phyloP scores from a whole-genome alignment of 345 rosid species.

The Clausena lansium region DNA sequence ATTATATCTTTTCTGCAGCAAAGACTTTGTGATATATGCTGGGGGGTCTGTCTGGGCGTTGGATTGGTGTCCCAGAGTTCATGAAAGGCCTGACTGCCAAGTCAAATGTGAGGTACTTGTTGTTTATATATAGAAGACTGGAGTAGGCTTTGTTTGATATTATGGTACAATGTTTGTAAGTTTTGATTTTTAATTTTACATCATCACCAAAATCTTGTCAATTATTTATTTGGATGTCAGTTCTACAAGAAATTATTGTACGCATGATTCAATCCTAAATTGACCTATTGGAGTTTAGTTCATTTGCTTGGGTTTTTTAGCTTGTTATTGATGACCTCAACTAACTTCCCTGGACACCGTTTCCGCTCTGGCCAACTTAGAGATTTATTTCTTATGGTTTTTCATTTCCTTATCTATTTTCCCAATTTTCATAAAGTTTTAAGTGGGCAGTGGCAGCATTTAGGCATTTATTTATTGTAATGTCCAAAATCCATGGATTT shows the following conservation, averaged over 20 bases:
- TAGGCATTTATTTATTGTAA: neutral
- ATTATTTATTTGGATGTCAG: neutral
- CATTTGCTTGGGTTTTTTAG: too few relatives aligned
- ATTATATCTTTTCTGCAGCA: constrained; percentile 47
- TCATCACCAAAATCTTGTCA: neutral
- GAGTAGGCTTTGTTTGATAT: neutral
- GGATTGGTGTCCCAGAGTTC: constrained; percentile 89
- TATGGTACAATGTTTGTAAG: neutral
- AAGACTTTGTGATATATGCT: constrained; percentile 72
- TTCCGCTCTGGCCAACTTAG: neutral
- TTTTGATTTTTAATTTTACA: neutral
- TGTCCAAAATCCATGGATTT: neutral
- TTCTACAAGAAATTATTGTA: neutral
- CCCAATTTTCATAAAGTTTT: neutral
- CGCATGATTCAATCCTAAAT: neutral
- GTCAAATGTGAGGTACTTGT: constrained; percentile 67
- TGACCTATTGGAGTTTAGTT: neutral
- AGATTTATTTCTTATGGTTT: neutral
- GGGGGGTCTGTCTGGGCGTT: constrained; percentile 93
- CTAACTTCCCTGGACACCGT: neutral
- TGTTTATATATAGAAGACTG: neutral
- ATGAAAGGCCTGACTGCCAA: constrained; percentile 37
- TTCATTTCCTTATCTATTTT: neutral
- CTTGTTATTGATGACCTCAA: neutral
- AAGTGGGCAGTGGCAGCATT: neutral